Conservation (phyloP, 352 stramenopile species). For the Thraustotheca clavata region DNA sequence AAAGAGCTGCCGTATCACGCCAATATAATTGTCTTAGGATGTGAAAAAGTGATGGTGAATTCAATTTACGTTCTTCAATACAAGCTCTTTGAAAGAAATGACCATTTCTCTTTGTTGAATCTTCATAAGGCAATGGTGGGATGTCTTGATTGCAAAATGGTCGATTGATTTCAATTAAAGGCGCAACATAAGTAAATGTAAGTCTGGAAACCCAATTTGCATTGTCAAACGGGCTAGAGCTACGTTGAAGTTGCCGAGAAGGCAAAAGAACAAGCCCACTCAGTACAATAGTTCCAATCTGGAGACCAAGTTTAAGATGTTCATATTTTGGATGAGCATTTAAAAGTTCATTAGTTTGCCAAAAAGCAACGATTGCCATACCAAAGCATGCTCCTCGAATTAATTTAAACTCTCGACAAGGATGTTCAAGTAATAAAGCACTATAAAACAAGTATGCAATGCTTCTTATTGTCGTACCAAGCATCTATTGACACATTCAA, state of each 20-base stretch:
- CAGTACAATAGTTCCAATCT: background rate
- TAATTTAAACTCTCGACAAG: background rate
- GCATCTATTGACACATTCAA: background rate
- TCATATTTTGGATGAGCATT: background rate
- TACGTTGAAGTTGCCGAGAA: background rate
- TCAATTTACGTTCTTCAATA: constrained; percentile 25
- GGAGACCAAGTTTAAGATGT: background rate
- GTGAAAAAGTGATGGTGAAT: constrained; percentile 44
- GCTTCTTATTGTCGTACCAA: background rate
- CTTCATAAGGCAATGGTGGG: constrained; percentile 36
- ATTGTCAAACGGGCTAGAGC: constrained; percentile 40
- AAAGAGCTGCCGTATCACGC: constrained; percentile 44
- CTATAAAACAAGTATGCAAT: constrained; percentile 1
- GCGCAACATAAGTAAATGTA: constrained; percentile 61
- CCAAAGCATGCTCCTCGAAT: background rate
- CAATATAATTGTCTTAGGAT: constrained; percentile 46
- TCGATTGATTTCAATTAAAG: constrained; percentile 43
- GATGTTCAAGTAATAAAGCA: background rate
- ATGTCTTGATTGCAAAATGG: constrained; percentile 57
- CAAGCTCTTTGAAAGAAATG: constrained; percentile 36
- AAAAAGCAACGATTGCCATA: background rate
- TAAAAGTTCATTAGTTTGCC: background rate
- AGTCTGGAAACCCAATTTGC: constrained; percentile 46
- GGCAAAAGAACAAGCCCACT: background rate
- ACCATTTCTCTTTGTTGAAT: constrained; percentile 38